These are phyloP conservation scores for Fomitopsis schrenkii DNA, from an alignment of 1,284 basidiomycete species.

Conservation along the genomic window DNA sequence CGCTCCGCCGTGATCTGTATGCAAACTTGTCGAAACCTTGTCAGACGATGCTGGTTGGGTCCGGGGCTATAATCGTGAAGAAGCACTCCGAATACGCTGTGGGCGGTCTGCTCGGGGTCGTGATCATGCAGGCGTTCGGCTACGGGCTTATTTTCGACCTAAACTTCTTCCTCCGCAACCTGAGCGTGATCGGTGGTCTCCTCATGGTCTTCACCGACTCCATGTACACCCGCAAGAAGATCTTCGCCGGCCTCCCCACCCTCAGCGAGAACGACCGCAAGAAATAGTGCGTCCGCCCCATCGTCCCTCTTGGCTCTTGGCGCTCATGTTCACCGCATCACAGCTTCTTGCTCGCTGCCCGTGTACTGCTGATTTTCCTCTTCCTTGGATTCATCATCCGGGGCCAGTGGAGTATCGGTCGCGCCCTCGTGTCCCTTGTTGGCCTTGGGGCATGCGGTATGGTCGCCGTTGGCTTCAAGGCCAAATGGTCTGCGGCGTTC, in stretches of 20 bases:
- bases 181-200: constrained; percentile 42
- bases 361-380: constrained; percentile 97
- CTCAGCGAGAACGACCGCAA: constrained; percentile 94
- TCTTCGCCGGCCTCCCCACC: constrained; percentile 90
- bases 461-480: constrained; percentile 99
- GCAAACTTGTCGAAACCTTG: background rate
- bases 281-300: constrained; percentile 78
- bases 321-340: background rate
- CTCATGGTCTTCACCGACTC: constrained; percentile 98
- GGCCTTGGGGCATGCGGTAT: constrained; percentile 92
- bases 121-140: constrained; percentile 82
- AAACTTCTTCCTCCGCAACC: constrained; percentile 91
- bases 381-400: constrained; percentile 98
- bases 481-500: constrained; percentile 98
- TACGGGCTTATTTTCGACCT: constrained; percentile 67
- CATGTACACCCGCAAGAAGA: constrained; percentile 80
- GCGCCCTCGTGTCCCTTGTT: constrained; percentile 83
- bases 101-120: constrained; percentile 86
- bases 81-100: constrained; percentile 88
- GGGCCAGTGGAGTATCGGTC: constrained; percentile 84
- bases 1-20: background rate
- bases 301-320: constrained; percentile 1
- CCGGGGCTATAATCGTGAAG: constrained; percentile 86
- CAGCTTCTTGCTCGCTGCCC: constrained; percentile 95
- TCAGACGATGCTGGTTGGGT: constrained; percentile 88